Conservation (phyloP, 805 yeast genomes). For the Komagataella ulmi region DNA sequence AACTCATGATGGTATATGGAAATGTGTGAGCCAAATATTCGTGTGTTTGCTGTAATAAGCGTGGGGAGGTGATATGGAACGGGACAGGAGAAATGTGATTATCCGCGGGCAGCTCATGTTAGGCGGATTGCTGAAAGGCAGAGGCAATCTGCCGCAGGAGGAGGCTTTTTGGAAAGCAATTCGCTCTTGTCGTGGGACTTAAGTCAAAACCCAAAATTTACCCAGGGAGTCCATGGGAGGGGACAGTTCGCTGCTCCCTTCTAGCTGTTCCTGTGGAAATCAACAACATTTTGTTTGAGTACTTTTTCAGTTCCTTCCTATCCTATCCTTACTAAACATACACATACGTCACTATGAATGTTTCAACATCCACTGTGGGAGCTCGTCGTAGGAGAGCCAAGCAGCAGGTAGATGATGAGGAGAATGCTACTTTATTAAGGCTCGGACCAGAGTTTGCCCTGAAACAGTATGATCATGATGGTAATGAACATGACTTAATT, state of each 20-base stretch:
- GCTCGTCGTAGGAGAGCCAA: constrained; percentile 64
- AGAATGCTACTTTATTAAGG: constrained; percentile 76
- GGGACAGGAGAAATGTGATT: not conserved
- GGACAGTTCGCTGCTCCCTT: not conserved
- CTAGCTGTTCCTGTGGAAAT: not conserved
- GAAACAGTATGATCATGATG: constrained; percentile 69
- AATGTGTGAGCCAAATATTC: not conserved
- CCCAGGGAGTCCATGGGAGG: not conserved
- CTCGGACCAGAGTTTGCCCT: constrained; percentile 89
- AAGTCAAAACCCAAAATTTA: not conserved
- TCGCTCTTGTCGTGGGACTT: not conserved
- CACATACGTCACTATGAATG: constrained; percentile 41
- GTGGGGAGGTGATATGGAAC: not conserved
- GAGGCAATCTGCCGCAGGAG: not conserved
- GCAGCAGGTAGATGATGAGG: constrained; percentile 70
- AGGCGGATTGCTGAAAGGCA: not conserved
- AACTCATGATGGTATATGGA: not conserved
- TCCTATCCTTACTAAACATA: not conserved
- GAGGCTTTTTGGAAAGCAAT: not conserved
- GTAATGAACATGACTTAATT: constrained; percentile 61
- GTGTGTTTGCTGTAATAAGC: not conserved
- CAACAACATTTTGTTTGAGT: not conserved
- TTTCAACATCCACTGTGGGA: constrained; percentile 79
- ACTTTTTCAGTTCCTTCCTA: not conserved
- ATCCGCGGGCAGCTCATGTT: not conserved